A percentile compares a stretch with the other conserved stretches of the same genome.
Conservation (phyloP, 352 stramenopile genomes). For the Phytophthora aleatoria region DNA sequence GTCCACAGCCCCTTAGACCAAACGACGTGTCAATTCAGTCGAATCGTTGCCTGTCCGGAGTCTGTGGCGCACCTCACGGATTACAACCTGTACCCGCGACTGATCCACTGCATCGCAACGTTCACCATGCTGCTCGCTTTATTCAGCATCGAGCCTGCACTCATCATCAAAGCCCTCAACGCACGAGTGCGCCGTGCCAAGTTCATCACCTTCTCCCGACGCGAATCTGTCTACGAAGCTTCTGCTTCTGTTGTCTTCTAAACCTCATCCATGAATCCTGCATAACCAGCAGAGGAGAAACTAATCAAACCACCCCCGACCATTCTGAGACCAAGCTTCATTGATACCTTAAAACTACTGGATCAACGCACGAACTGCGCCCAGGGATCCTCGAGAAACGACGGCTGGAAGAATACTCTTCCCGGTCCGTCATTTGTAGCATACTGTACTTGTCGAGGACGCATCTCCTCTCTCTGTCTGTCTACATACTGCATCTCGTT, state of each 20-base stretch:
- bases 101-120: conserved; percentile 50
- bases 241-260: conserved; percentile 30
- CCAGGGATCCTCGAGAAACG: conserved; percentile 74
- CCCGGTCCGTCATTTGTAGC: conserved; percentile 28
- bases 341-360: conserved; percentile 2
- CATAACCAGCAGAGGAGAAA: neutral
- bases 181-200: conserved; percentile 45
- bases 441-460: conserved; percentile 20
- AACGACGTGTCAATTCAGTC: conserved; percentile 34
- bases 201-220: conserved; percentile 47
- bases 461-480: conserved; percentile 23
- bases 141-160: conserved; percentile 44
- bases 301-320: neutral
- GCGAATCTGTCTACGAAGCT: conserved; percentile 26
- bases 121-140: conserved; percentile 46
- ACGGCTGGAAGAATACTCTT: conserved; percentile 72
- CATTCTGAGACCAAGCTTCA: conserved; percentile 6
- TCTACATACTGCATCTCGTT: conserved; percentile 1
- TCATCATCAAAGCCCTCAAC: conserved; percentile 47
- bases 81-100: conserved; percentile 47
- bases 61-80: conserved; percentile 31
- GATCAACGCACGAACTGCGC: conserved; percentile 11
- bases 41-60: conserved; percentile 50
- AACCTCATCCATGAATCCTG: neutral
- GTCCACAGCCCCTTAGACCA: conserved; percentile 45